phyloP scores from a whole-genome alignment of 108 stramenopile genomes.

The Poteriospumella lacustris region DNA sequence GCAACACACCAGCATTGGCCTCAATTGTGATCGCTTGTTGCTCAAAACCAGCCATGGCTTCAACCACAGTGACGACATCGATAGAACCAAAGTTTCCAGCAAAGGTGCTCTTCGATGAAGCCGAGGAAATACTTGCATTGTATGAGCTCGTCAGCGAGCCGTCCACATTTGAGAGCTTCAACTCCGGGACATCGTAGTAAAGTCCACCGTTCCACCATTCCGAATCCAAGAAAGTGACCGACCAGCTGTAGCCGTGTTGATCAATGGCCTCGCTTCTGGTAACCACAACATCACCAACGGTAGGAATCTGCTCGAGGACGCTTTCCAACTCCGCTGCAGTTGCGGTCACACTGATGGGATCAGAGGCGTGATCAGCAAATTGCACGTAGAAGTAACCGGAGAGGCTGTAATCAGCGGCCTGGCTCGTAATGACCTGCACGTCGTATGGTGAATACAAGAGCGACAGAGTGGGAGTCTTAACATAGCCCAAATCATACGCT shows the following conservation, averaged over 20 bases:
- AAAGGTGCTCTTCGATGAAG: slow-evolving; percentile 24
- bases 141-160: neutral
- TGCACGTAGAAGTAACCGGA: slow-evolving; percentile 55
- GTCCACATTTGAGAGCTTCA: neutral
- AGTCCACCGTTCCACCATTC: slow-evolving; percentile 9
- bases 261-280: slow-evolving; percentile 1
- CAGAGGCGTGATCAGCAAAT: slow-evolving; percentile 50
- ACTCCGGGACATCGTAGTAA: neutral
- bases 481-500: slow-evolving; percentile 22
- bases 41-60: slow-evolving; percentile 18
- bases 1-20: neutral
- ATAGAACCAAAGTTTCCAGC: slow-evolving; percentile 19
- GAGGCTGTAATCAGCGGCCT: slow-evolving; percentile 42
- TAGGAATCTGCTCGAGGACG: slow-evolving; percentile 13
- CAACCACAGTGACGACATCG: slow-evolving; percentile 13
- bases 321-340: neutral
- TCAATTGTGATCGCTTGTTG: slow-evolving; percentile 14
- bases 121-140: neutral
- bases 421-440: slow-evolving; percentile 46
- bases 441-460: slow-evolving; percentile 46
- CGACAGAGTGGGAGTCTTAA: slow-evolving; percentile 24
- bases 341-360: neutral
- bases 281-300: slow-evolving; percentile 22
- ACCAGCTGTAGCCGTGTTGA: slow-evolving; percentile 37
- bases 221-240: slow-evolving; percentile 44